Conservation (phyloP, 768 basidiomycete species). For the Amanita muscaria region DNA sequence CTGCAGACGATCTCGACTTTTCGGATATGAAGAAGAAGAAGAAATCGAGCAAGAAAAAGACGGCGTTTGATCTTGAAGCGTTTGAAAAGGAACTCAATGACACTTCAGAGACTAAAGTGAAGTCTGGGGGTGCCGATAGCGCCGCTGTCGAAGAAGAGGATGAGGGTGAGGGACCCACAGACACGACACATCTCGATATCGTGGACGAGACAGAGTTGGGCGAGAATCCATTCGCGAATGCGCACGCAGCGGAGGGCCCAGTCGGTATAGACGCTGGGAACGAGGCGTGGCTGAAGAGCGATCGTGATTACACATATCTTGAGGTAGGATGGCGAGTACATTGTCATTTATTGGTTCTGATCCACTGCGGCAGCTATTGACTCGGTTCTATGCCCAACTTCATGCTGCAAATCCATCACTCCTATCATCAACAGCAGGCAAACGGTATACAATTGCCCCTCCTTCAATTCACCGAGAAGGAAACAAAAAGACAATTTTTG, state of each 20-base stretch:
- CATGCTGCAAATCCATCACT: constrained; percentile 93
- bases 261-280: constrained; percentile 63
- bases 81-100: constrained; percentile 89
- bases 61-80: constrained; percentile 81
- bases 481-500: constrained; percentile 95
- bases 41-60: constrained; percentile 81
- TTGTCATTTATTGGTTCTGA: constrained; percentile 8
- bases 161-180: constrained; percentile 36
- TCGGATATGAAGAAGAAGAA: constrained; percentile 97
- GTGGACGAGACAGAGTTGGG: constrained; percentile 81
- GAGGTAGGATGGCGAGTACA: constrained; percentile 48
- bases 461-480: constrained; percentile 92
- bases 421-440: constrained; percentile 70
- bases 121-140: constrained; percentile 35
- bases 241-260: constrained; percentile 43
- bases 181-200: constrained; percentile 56
- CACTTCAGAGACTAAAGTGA: constrained; percentile 60
- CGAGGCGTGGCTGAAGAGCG: constrained; percentile 86
- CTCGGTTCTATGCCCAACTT: constrained; percentile 83
- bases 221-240: constrained; percentile 75
- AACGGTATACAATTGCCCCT: constrained; percentile 95
- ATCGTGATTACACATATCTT: constrained; percentile 92
- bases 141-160: constrained; percentile 53
- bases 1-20: constrained; percentile 81
- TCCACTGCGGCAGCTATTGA: constrained; percentile 56